These are phyloP conservation scores for sunflower (Helianthus annuus) DNA, from an alignment of 129 eudicot genomes.

Conservation along the genomic window HanXRQr2.0-SUNRISE NC_035442.2:84137765-84138264, in stretches of 20 bases:
- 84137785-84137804: too few relatives aligned
- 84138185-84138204: slow-evolving; percentile 47
- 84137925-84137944: slow-evolving; percentile 23
- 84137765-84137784: too few relatives aligned
- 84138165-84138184: slow-evolving; percentile 76
- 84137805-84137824: too few relatives aligned
- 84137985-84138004: not conserved
- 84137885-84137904: too few relatives aligned
- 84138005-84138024: slow-evolving; percentile 18
- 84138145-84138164: slow-evolving; percentile 86
- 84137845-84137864: too few relatives aligned
- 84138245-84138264: slow-evolving; percentile 87
- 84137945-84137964: slow-evolving; percentile 13
- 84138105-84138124: slow-evolving; percentile 73
- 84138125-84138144: slow-evolving; percentile 62
- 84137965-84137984: slow-evolving; percentile 11
- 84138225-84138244: slow-evolving; percentile 57
- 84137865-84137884: too few relatives aligned
- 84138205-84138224: slow-evolving; percentile 78
- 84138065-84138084: slow-evolving; percentile 51
- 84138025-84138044: slow-evolving; percentile 59
- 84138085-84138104: slow-evolving; percentile 65
- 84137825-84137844: too few relatives aligned
- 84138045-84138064: slow-evolving; percentile 75
- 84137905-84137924: not conserved